Percentiles rank a stretch among this genome's conserved stretches.
phyloP scores from a whole-genome alignment of 108 stramenopile species.

The Chaetoceros muelleri region DNA sequence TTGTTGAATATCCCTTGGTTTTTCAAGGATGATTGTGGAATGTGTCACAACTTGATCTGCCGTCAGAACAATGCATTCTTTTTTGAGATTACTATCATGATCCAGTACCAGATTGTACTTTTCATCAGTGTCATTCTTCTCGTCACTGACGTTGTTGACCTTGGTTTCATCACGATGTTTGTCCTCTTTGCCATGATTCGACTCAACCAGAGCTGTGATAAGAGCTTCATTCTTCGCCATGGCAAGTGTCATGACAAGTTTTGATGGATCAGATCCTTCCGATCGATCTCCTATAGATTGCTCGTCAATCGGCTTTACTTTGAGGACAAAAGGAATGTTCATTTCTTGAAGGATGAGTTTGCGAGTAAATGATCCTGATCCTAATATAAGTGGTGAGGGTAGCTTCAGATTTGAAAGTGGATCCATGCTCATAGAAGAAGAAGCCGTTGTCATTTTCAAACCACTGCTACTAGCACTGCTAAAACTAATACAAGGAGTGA shows the following conservation, averaged over 20 bases:
- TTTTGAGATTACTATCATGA: constrained; percentile 1
- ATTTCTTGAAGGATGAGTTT: constrained; percentile 75
- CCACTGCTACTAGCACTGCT: too few species aligned
- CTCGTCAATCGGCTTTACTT: constrained; percentile 75
- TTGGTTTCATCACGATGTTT: too few species aligned
- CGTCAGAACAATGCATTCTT: constrained; percentile 52
- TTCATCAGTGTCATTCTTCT: background rate
- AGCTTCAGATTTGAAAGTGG: constrained; percentile 24
- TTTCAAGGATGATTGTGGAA: constrained; percentile 57
- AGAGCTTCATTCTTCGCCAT: constrained; percentile 69
- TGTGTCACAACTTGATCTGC: constrained; percentile 81
- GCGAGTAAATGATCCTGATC: constrained; percentile 72
- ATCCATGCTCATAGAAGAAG: too few species aligned
- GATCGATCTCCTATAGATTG: constrained; percentile 52
- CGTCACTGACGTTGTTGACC: background rate
- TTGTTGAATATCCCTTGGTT: constrained; percentile 52
- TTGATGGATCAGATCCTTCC: constrained; percentile 16
- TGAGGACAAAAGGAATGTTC: constrained; percentile 43
- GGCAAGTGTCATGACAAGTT: constrained; percentile 49
- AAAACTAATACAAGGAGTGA: too few species aligned
- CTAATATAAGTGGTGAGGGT: constrained; percentile 57
- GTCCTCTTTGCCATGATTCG: background rate
- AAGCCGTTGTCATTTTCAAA: too few species aligned
- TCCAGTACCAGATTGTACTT: background rate
- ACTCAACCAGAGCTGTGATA: constrained; percentile 23